Evolutionary conservation across 306 rosid species (phyloP), one percentile per base, ranked within the genome.

Genomic region (Senna tora): DNA sequence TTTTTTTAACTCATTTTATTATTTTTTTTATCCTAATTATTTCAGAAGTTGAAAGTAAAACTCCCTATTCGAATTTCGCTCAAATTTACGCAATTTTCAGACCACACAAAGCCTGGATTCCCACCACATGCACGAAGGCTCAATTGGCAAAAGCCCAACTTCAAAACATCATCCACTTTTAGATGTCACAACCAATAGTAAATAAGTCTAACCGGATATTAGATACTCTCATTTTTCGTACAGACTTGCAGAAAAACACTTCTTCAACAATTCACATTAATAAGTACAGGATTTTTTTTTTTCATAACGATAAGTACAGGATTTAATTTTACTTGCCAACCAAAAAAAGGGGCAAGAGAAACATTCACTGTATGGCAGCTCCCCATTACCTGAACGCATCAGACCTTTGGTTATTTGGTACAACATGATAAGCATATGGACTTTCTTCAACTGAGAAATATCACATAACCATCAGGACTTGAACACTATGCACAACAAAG

Each of bases 401-500:
- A 32, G 25, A 70, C 65, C 70, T 7, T 36, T 36, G 39, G 39
- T 36, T 36, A 36, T 57, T 49, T 32, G 20, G 8, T 11, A 54
- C 65, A 66, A 65, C 53, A 34, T 12, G 30, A 17, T 13, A 30
- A 72, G 64, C 20, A 34, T 3, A 61, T 21, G 38, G 65, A 19
- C 12, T 25, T 72, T 33, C 77, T 51, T 81, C 59, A 20, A 62
- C 71, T 25, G 72, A 51, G 53, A 50, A 32, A 59, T 74, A 68
- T 34, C 50, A 73, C 61, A 62, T 19, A 77, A 32, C 63, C 52
- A 65, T 28, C 16, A n/a, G 32, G 53, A 73, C 36, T 66, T 17
- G 63, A 53, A 17, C 32, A 58, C 17, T 67, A 67, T 59, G 56
- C 77, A 59, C 76, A 76, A 76, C 85, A 76, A 42, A 45, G 16